These are phyloP conservation scores for Radiomyces spectabilis DNA, from an alignment of 192 early-diverging fungal genomes.

Conservation along the genomic window DNA sequence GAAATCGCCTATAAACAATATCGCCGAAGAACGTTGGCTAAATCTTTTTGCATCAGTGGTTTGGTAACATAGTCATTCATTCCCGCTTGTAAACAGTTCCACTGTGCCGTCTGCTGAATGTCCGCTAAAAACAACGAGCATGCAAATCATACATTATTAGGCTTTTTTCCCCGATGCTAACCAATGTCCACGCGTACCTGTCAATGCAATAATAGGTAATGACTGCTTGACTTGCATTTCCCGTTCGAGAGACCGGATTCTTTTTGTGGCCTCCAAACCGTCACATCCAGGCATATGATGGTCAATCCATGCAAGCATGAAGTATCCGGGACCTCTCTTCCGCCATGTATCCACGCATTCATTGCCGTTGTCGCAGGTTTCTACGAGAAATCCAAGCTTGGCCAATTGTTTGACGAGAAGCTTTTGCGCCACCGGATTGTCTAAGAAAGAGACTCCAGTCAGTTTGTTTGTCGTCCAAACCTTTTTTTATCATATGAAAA, in stretches of 20 bases:
- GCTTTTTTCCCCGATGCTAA: not conserved
- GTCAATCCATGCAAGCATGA: conserved; percentile 29
- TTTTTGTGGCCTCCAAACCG: conserved; percentile 38
- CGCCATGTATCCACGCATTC: conserved; percentile 11
- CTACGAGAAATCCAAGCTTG: conserved; percentile 7
- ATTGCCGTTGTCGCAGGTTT: conserved; percentile 9
- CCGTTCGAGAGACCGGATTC: conserved; percentile 31
- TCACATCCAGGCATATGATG: conserved; percentile 42
- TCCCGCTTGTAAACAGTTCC: conserved; percentile 34
- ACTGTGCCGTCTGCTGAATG: conserved; percentile 35
- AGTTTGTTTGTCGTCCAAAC: not conserved
- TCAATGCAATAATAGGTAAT: conserved; percentile 38
- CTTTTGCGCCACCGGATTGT: conserved; percentile 33
- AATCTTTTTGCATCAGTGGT: conserved; percentile 38
- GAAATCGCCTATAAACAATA: too few species aligned
- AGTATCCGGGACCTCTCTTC: conserved; percentile 11
- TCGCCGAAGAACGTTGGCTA: conserved; percentile 30
- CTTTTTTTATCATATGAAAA: not conserved
- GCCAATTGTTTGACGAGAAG: conserved; percentile 7
- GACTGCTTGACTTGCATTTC: conserved; percentile 1
- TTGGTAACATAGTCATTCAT: conserved; percentile 45
- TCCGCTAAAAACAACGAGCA: conserved; percentile 28
- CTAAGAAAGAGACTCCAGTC: conserved; percentile 2
- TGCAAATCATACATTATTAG: not conserved
- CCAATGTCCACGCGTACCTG: not conserved